Evolutionary conservation across 306 rosid species (phyloP).

Genomic region (Ormosia semicastrata): DNA sequence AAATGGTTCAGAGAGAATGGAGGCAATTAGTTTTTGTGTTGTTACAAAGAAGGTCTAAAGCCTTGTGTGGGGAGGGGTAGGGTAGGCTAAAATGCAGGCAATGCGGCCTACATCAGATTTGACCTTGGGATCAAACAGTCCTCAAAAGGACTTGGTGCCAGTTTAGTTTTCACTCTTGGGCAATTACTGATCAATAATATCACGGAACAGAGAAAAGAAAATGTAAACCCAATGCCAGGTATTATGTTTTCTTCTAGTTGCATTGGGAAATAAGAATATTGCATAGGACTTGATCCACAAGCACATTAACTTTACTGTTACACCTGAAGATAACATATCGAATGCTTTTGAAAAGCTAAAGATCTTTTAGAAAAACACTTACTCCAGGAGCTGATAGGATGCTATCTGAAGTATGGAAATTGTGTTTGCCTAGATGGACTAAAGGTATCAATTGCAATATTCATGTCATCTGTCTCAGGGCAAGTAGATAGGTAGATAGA

Average conservation of each 20-base stretch:
- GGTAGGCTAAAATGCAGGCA: too few species aligned
- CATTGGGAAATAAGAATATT: not conserved
- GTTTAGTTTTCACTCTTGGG: too few species aligned
- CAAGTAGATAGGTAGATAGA: not conserved
- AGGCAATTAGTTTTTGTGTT: not conserved
- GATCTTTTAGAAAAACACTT: not conserved
- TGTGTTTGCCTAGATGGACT: not conserved
- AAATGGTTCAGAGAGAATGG: not conserved
- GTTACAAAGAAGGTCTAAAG: too few species aligned
- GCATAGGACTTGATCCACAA: not conserved
- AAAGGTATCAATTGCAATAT: not conserved
- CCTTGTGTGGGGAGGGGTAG: too few species aligned
- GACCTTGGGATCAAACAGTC: too few species aligned
- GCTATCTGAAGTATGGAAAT: slow-evolving; percentile 1
- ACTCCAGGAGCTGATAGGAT: not conserved
- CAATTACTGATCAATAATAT: not conserved
- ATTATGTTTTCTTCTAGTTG: not conserved
- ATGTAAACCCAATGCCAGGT: not conserved
- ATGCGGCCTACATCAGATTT: too few species aligned
- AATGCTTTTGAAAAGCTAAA: slow-evolving; percentile 6
- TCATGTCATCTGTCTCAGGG: not conserved
- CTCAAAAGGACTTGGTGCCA: too few species aligned
- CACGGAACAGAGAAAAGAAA: not conserved
- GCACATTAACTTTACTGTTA: not conserved
- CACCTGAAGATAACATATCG: not conserved